Conservation (phyloP, 2,329 filamentous ascomycete species). For the Colletotrichum melonis region DNA sequence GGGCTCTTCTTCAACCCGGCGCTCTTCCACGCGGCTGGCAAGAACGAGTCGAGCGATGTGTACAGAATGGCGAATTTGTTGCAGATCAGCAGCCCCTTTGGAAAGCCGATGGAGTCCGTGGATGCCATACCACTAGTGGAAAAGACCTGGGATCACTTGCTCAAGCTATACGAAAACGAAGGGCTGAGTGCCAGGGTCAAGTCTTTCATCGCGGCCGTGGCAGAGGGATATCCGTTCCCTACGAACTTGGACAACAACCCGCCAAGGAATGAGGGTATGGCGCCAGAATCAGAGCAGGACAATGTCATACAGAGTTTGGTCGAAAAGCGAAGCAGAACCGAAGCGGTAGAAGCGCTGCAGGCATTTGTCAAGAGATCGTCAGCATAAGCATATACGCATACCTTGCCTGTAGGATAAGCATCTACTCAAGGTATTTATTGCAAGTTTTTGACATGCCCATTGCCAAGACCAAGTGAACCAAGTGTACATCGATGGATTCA, state of each 20-base stretch:
- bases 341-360: conserved; percentile 54
- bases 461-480: no score
- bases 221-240: conserved; percentile 71
- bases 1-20: conserved; percentile 74
- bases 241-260: conserved; percentile 70
- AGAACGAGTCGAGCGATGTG: conserved; percentile 60
- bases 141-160: conserved; percentile 54
- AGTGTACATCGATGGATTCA: no score
- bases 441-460: no score
- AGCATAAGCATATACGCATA: background rate
- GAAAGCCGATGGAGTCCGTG: conserved; percentile 72
- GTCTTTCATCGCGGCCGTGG: conserved; percentile 62
- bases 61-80: conserved; percentile 70
- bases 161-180: conserved; percentile 43
- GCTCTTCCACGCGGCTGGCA: conserved; percentile 71
- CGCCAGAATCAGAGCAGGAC: conserved; percentile 69
- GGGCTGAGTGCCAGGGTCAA: conserved; percentile 54
- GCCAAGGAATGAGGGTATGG: conserved; percentile 67
- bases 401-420: no score
- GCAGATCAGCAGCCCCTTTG: conserved; percentile 71
- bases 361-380: conserved; percentile 16
- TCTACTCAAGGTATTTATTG: no score
- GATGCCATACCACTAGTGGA: conserved; percentile 62
- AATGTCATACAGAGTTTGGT: conserved; percentile 57
- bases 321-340: conserved; percentile 50